These are phyloP conservation scores for Immersiporthe knoxdaviesiana DNA, from an alignment of 2,329 filamentous ascomycete species.

Conservation along the genomic window DNA sequence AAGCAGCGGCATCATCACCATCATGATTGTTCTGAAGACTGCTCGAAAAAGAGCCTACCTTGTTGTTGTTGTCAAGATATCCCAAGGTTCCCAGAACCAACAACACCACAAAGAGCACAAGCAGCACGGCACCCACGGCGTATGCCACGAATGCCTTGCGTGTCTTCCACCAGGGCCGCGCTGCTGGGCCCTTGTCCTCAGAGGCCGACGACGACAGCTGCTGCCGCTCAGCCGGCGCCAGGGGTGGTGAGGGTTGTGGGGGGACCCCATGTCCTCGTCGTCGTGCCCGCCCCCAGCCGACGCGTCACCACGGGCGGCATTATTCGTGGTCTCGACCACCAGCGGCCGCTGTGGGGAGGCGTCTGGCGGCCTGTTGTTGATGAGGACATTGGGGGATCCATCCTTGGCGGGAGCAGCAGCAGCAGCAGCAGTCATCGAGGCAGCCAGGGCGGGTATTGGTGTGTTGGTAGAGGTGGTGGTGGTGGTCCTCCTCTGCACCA, in stretches of 20 bases:
- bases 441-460: not conserved
- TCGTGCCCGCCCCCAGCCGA: conserved; percentile 8
- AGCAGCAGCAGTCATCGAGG: conserved; percentile 11
- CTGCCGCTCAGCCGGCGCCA: conserved; percentile 4
- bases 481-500: not conserved
- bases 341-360: not conserved
- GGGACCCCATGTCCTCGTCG: conserved; percentile 16
- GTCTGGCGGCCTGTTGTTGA: conserved; percentile 1
- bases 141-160: conserved; percentile 19
- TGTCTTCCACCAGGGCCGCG: conserved; percentile 28
- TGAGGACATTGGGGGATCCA: conserved; percentile 24
- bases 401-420: conserved; percentile 13
- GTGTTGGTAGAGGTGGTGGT: no score
- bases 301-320: conserved; percentile 8
- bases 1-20: not conserved
- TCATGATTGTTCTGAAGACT: conserved; percentile 3
- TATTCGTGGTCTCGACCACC: not conserved
- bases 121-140: conserved; percentile 16
- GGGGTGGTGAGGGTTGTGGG: not conserved
- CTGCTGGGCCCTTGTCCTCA: not conserved
- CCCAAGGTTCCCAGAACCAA: conserved; percentile 28
- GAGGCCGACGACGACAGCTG: not conserved
- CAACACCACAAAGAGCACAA: conserved; percentile 26
- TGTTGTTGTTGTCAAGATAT: conserved; percentile 27
- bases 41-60: conserved; percentile 28